A percentile compares a stretch with the other conserved stretches of the same genome.
Conservation (phyloP, 192 early-diverging fungal species). For the Mortierella alpina region DNA sequence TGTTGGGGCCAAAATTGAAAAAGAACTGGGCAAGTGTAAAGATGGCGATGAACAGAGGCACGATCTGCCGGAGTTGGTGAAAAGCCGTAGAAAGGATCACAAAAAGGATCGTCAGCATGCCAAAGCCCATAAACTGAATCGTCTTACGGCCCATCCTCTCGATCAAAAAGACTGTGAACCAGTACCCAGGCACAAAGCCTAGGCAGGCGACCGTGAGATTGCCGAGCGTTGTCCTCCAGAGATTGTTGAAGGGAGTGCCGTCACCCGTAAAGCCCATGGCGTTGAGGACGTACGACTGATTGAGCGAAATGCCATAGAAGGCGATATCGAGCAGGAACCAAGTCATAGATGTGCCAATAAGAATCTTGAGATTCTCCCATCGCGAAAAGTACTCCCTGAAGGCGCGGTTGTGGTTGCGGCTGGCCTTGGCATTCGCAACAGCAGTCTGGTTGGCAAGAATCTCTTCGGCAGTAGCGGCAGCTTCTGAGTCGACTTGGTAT, state of each 20-base stretch:
- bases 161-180: conserved; percentile 90
- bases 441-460: conserved; percentile 51
- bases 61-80: conserved; percentile 53
- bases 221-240: conserved; percentile 83
- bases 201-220: conserved; percentile 92
- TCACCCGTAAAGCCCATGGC: conserved; percentile 74
- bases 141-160: conserved; percentile 89
- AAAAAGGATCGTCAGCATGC: conserved; percentile 77
- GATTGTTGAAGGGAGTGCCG: conserved; percentile 68
- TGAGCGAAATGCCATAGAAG: conserved; percentile 77
- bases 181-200: conserved; percentile 95
- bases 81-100: conserved; percentile 60
- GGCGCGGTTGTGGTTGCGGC: conserved; percentile 62
- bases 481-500: conserved; percentile 62
- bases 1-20: conserved; percentile 78
- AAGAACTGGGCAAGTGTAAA: conserved; percentile 59
- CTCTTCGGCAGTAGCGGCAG: conserved; percentile 60
- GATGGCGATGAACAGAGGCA: conserved; percentile 61
- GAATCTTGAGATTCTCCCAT: conserved; percentile 83
- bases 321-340: conserved; percentile 88
- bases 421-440: conserved; percentile 45
- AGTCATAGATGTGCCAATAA: conserved; percentile 79
- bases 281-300: conserved; percentile 76
- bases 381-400: conserved; percentile 81
- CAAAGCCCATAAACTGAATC: conserved; percentile 96